Evolutionary conservation across 2,329 filamentous ascomycete genomes (phyloP).

Genomic region (Monosporascus sp.): DNA sequence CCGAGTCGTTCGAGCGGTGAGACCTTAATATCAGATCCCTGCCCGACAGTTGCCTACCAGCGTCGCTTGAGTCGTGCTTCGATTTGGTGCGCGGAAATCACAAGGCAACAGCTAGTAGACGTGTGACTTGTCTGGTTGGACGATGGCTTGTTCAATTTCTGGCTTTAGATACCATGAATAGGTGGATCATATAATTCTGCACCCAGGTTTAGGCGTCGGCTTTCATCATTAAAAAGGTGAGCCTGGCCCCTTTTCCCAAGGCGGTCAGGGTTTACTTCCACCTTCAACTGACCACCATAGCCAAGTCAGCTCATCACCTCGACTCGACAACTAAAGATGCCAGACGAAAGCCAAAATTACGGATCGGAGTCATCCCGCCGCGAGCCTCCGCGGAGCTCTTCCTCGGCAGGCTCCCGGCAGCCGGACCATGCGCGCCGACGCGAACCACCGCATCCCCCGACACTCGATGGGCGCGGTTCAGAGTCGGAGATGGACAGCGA

Average conservation of each 20-base stretch:
- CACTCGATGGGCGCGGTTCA: background rate
- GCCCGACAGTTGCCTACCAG: no score
- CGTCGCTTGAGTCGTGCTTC: background rate
- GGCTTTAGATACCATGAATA: background rate
- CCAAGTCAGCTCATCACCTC: no score
- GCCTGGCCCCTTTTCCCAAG: no score
- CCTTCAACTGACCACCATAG: no score
- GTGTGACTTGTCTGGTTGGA: background rate
- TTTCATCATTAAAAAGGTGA: background rate
- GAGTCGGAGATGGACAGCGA: background rate
- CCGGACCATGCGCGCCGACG: background rate
- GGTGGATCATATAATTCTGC: background rate
- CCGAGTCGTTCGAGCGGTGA: background rate
- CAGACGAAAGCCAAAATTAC: no score
- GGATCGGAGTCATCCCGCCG: no score
- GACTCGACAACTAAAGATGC: no score
- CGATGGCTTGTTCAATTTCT: background rate
- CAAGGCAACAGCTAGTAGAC: background rate
- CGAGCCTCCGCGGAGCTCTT: no score
- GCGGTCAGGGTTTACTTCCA: no score
- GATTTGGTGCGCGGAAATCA: background rate
- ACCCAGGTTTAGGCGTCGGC: background rate
- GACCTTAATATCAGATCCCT: background rate
- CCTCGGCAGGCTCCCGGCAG: background rate
- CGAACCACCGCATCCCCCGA: background rate